These are phyloP conservation scores for Calonectria crousiana DNA, from an alignment of 2,329 filamentous ascomycete species.

Conservation along the genomic window DNA sequence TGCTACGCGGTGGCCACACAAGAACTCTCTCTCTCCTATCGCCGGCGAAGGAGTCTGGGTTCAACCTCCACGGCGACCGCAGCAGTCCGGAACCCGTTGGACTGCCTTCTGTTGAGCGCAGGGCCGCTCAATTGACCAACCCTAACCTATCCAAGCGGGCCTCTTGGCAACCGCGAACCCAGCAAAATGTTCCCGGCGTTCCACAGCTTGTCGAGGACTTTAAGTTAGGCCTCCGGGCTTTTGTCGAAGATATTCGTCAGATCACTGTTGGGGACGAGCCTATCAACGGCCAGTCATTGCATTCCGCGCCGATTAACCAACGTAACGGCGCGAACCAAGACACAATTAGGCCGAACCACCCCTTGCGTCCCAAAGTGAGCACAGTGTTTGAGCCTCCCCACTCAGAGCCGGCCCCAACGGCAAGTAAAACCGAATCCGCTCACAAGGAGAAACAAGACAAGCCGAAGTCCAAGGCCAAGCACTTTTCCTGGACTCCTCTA, in stretches of 20 bases:
- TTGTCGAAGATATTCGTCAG: constrained; percentile 94
- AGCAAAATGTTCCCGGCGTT: constrained; percentile 58
- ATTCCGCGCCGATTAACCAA: constrained; percentile 37
- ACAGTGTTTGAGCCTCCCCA: constrained; percentile 56
- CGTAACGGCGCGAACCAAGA: constrained; percentile 51
- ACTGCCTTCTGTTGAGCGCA: constrained; percentile 46
- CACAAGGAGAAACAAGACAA: constrained; percentile 48
- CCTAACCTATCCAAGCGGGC: constrained; percentile 65
- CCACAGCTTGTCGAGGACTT: constrained; percentile 92
- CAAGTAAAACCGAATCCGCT: constrained; percentile 44
- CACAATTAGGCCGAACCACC: constrained; percentile 59
- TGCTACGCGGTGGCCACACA: constrained; percentile 76
- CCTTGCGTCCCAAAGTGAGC: constrained; percentile 56
- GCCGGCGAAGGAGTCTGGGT: constrained; percentile 64
- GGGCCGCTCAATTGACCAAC: constrained; percentile 51
- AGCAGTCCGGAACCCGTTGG: constrained; percentile 41
- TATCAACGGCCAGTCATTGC: constrained; percentile 64
- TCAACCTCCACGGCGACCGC: constrained; percentile 57
- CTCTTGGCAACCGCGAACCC: constrained; percentile 69
- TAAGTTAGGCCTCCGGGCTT: constrained; percentile 90
- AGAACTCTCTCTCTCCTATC: constrained; percentile 84
- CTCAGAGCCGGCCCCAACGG: constrained; percentile 48
- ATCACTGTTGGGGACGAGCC: constrained; percentile 96
- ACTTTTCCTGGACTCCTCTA: constrained; percentile 71
- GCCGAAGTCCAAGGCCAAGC: constrained; percentile 61